Conservation (phyloP, 2,329 filamentous ascomycete species). For the Colletotrichum lindemuthianum region DNA sequence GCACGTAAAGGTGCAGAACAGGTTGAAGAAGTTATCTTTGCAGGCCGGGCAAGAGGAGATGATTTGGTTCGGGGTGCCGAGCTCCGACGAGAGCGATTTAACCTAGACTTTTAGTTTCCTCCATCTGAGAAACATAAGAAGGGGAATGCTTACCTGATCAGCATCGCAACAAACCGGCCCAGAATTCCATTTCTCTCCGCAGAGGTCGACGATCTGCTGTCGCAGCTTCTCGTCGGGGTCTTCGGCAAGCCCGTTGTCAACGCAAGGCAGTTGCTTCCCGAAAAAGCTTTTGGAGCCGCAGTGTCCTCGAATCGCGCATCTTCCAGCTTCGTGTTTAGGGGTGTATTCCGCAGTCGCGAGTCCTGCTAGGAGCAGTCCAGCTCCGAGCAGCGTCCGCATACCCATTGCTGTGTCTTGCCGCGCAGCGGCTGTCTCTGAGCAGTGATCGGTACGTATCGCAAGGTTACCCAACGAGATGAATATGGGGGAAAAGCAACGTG, state of each 20-base stretch:
- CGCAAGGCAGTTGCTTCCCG: conserved; percentile 87
- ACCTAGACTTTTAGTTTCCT: conserved; percentile 61
- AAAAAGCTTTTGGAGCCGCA: conserved; percentile 94
- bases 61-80: conserved; percentile 87
- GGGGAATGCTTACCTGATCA: conserved; percentile 70
- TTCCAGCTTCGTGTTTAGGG: conserved; percentile 81
- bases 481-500: background rate
- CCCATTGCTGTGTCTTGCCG: conserved; percentile 29
- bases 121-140: background rate
- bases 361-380: conserved; percentile 42
- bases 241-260: conserved; percentile 86
- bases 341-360: conserved; percentile 50
- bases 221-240: conserved; percentile 78
- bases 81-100: conserved; percentile 80
- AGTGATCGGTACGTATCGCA: background rate
- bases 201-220: conserved; percentile 83
- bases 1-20: conserved; percentile 98
- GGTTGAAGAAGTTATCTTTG: conserved; percentile 98
- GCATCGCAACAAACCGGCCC: conserved; percentile 86
- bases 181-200: conserved; percentile 86
- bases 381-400: conserved; percentile 42
- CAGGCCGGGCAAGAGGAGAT: conserved; percentile 95
- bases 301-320: conserved; percentile 90
- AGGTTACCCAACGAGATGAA: background rate
- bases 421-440: conserved; percentile 24